These are phyloP conservation scores for Phytophthora nicotianae DNA, from an alignment of 352 stramenopile genomes.

Conservation along the genomic window DNA sequence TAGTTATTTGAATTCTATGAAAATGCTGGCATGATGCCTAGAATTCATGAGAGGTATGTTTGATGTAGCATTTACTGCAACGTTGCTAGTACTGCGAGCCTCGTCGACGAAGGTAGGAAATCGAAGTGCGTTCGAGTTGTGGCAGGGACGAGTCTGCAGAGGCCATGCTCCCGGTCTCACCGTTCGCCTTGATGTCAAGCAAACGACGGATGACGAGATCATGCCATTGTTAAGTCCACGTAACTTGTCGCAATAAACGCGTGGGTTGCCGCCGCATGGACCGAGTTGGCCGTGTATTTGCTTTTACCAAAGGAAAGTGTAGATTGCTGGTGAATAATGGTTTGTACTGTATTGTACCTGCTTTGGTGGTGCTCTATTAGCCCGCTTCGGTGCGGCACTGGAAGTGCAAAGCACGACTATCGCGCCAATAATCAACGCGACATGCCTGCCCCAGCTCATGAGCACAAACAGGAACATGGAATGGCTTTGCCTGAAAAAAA, in stretches of 20 bases:
- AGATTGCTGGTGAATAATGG: background rate
- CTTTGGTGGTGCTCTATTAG: slow-evolving; percentile 5
- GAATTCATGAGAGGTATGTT: background rate
- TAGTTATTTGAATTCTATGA: background rate
- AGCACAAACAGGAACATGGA: slow-evolving; percentile 14
- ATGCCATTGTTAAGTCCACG: background rate
- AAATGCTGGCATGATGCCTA: background rate
- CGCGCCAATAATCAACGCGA: slow-evolving; percentile 11
- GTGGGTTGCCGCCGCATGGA: slow-evolving; percentile 16
- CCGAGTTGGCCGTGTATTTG: background rate
- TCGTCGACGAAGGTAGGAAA: slow-evolving; percentile 11
- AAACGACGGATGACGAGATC: background rate
- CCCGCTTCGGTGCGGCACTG: slow-evolving; percentile 17
- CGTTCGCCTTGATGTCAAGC: background rate
- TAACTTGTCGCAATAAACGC: slow-evolving; percentile 3
- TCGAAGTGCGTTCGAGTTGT: slow-evolving; percentile 9
- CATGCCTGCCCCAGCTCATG: slow-evolving; percentile 17
- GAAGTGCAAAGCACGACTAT: slow-evolving; percentile 8
- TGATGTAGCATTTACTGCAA: background rate
- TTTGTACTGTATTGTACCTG: slow-evolving; percentile 11
- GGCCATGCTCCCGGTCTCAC: slow-evolving; percentile 4
- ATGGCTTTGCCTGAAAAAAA: slow-evolving; percentile 16
- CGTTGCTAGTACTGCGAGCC: too few relatives aligned
- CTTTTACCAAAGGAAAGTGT: background rate
- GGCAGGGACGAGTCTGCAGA: slow-evolving; percentile 4